Evolutionary conservation across 202 grass and related monocot species (phyloP).

Genomic region (Alloteropsis angusta): DNA sequence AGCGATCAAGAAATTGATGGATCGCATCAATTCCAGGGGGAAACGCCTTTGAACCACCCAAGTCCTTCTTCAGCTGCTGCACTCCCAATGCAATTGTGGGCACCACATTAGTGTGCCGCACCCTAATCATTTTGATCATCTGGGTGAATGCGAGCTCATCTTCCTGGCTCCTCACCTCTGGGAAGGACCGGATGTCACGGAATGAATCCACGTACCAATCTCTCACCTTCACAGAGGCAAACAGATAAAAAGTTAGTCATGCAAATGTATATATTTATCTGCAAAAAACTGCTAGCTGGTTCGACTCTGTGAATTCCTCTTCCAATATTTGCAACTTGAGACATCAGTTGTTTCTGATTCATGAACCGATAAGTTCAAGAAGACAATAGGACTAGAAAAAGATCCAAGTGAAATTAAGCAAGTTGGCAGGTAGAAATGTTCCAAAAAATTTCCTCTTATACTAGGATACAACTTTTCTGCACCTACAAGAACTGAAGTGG

Average conservation of each 20-base stretch:
- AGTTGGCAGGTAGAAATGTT: slow-evolving; percentile 2
- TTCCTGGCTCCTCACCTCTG: slow-evolving; percentile 27
- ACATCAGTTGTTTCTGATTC: not conserved
- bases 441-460: not conserved
- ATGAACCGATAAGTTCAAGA: slow-evolving; percentile 19
- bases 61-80: slow-evolving; percentile 78
- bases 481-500: not conserved
- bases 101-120: slow-evolving; percentile 88
- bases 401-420: not conserved
- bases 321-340: slow-evolving; percentile 12
- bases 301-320: not conserved
- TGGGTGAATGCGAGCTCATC: slow-evolving; percentile 68
- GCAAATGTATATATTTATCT: not conserved
- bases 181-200: slow-evolving; percentile 71
- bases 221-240: slow-evolving; percentile 44
- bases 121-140: slow-evolving; percentile 91
- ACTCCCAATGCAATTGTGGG: slow-evolving; percentile 89
- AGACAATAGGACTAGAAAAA: not conserved
- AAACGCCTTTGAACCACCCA: slow-evolving; percentile 38
- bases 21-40: slow-evolving; percentile 60
- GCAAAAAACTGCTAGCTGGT: slow-evolving; percentile 7
- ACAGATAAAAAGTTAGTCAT: not conserved
- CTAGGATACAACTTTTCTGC: not conserved
- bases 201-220: slow-evolving; percentile 95
- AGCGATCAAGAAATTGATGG: slow-evolving; percentile 87